Conservation (phyloP, 139 green algal species). For the Closterium sp. region DNA sequence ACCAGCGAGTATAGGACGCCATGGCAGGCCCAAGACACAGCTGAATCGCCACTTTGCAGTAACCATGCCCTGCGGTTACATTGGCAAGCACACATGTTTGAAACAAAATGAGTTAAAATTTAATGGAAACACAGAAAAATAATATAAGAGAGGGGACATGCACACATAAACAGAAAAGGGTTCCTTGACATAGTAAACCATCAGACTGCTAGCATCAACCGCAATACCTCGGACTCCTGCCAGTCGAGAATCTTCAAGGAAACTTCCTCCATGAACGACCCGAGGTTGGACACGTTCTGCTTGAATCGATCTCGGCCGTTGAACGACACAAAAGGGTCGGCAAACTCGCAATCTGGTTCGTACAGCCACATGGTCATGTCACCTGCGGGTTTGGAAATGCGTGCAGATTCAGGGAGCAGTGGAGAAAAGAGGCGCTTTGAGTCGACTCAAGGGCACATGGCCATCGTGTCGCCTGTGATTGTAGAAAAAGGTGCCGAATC, state of each 20-base stretch:
- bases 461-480: too few species aligned
- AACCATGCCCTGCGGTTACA: slow-evolving; percentile 29
- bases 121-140: not conserved
- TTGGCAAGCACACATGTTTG: too few species aligned
- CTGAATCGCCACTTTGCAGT: slow-evolving; percentile 45
- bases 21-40: slow-evolving; percentile 39
- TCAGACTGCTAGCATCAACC: too few species aligned
- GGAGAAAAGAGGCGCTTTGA: too few species aligned
- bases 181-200: too few species aligned
- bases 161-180: too few species aligned
- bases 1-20: slow-evolving; percentile 44
- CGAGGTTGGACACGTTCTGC: slow-evolving; percentile 81
- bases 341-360: slow-evolving; percentile 68
- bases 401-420: too few species aligned
- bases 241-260: slow-evolving; percentile 69
- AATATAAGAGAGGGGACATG: too few species aligned
- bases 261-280: slow-evolving; percentile 72
- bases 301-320: slow-evolving; percentile 67
- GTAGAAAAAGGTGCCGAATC: too few species aligned
- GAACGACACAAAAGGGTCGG: slow-evolving; percentile 67
- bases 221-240: slow-evolving; percentile 51
- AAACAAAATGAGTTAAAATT: too few species aligned
- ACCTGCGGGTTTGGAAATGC: slow-evolving; percentile 12
- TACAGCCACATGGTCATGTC: slow-evolving; percentile 56
- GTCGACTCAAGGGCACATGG: too few species aligned